These are phyloP conservation scores for Diversispora eburnea DNA, from an alignment of 192 early-diverging fungal genomes.

Conservation along the genomic window DNA sequence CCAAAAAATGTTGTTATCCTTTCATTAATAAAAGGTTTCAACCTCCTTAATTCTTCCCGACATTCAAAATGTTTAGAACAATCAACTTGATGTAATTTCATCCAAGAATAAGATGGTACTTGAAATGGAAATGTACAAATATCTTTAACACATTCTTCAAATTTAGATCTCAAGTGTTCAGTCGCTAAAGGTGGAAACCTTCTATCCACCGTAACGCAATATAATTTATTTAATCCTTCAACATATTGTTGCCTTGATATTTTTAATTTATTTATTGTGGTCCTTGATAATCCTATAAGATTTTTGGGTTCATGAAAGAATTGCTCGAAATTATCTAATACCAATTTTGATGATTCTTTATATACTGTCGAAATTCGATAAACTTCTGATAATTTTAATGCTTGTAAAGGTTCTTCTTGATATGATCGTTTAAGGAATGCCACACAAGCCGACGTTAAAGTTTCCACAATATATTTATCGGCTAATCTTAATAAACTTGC, in stretches of 20 bases:
- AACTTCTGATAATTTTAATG: slow-evolving; percentile 26
- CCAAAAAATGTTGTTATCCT: slow-evolving; percentile 16
- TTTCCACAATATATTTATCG: slow-evolving; percentile 27
- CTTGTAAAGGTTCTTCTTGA: slow-evolving; percentile 24
- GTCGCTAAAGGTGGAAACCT: slow-evolving; percentile 21
- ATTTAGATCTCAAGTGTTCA: slow-evolving; percentile 28
- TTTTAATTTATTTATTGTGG: slow-evolving; percentile 14
- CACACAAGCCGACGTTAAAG: slow-evolving; percentile 18
- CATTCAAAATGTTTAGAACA: slow-evolving; percentile 29
- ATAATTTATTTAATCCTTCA: slow-evolving; percentile 26
- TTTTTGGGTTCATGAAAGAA: slow-evolving; percentile 16
- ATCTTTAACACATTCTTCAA: slow-evolving; percentile 29
- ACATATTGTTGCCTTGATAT: slow-evolving; percentile 24
- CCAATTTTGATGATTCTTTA: slow-evolving; percentile 27
- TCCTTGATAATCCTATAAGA: background rate
- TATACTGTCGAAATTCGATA: slow-evolving; percentile 22
- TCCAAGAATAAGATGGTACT: slow-evolving; percentile 8
- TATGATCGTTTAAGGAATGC: slow-evolving; percentile 17
- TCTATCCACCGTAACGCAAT: slow-evolving; percentile 18
- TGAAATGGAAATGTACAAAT: slow-evolving; percentile 26
- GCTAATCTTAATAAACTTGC: slow-evolving; percentile 22
- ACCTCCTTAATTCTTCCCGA: slow-evolving; percentile 25
- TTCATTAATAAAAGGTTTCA: slow-evolving; percentile 20
- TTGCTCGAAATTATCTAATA: slow-evolving; percentile 22
- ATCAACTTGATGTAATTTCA: slow-evolving; percentile 24